A percentile compares a stretch with the other conserved stretches of the same genome.
phyloP scores from a whole-genome alignment of 2,329 filamentous ascomycete genomes.

The Decorospora gaudefroyi region DNA sequence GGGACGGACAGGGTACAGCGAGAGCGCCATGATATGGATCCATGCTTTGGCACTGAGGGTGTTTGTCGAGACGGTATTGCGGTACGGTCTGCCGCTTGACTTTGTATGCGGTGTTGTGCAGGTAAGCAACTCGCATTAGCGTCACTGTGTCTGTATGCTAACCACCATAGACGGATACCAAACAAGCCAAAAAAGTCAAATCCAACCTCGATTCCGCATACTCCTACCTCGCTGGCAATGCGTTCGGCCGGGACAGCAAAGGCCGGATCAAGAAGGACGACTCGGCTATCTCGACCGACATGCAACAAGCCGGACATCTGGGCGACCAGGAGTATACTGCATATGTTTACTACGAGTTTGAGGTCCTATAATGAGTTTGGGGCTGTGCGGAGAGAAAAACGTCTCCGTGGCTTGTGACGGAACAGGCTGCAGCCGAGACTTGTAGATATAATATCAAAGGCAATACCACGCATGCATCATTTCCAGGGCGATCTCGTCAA shows the following conservation, averaged over 20 bases:
- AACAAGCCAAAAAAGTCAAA: slow-evolving; percentile 74
- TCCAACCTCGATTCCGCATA: slow-evolving; percentile 74
- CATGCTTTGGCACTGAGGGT: slow-evolving; percentile 89
- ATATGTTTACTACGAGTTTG: slow-evolving; percentile 96
- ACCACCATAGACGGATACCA: slow-evolving; percentile 72
- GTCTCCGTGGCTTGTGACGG: too few relatives aligned
- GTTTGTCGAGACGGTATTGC: slow-evolving; percentile 96
- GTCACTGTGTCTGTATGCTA: not conserved
- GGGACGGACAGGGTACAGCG: slow-evolving; percentile 90
- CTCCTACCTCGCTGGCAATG: slow-evolving; percentile 92
- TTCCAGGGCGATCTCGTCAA: too few relatives aligned
- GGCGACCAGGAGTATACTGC: slow-evolving; percentile 88
- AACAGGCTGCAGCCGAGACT: too few relatives aligned
- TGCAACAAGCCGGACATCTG: slow-evolving; percentile 72
- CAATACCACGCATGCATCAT: too few relatives aligned
- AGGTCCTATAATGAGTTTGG: slow-evolving; percentile 57
- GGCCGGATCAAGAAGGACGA: slow-evolving; percentile 92
- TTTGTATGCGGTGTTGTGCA: slow-evolving; percentile 84
- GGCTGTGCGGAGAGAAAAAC: not conserved
- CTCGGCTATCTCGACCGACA: slow-evolving; percentile 74
- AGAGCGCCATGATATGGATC: slow-evolving; percentile 94
- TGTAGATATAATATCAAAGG: too few relatives aligned
- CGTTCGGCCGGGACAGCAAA: slow-evolving; percentile 91
- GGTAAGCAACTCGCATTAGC: slow-evolving; percentile 55
- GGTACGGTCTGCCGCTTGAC: slow-evolving; percentile 89